Conservation (phyloP, 116 monocot species). For the Zostera marina region DNA sequence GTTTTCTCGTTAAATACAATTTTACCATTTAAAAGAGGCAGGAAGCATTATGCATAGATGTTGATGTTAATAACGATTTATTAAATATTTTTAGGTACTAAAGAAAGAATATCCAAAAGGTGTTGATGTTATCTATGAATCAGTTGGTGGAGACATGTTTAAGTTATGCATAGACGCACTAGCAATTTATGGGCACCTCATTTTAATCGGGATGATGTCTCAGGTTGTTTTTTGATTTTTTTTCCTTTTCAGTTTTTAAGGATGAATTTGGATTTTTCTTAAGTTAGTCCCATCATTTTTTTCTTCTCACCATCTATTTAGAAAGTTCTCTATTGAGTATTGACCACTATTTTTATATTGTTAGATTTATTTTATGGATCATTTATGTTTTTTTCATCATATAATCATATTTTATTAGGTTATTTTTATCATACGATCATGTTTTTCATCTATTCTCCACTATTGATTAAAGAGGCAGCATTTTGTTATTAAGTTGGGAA, state of each 20-base stretch:
- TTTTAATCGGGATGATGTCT: conserved; percentile 98
- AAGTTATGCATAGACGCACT: conserved; percentile 77
- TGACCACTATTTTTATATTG: background rate
- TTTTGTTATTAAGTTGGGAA: background rate
- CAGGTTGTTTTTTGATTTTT: conserved; percentile 31
- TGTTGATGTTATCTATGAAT: conserved; percentile 85
- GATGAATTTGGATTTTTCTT: background rate
- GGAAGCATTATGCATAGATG: background rate
- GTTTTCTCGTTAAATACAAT: background rate
- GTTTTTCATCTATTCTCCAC: background rate
- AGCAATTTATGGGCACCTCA: conserved; percentile 65
- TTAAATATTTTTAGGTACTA: conserved; percentile 38
- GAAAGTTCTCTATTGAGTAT: background rate
- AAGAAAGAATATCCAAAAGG: conserved; percentile 87
- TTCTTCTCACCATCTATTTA: background rate
- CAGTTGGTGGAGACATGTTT: conserved; percentile 97
- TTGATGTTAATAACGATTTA: no score
- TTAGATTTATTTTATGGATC: background rate
- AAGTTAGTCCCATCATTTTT: background rate
- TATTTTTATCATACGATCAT: background rate
- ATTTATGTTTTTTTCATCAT: background rate
- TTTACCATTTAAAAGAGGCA: background rate
- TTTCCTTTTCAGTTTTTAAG: background rate
- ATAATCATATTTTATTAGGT: background rate
- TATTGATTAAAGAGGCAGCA: background rate